These are phyloP conservation scores for Pseudocercospora crystallina DNA, from an alignment of 2,329 filamentous ascomycete species.

Conservation along the genomic window DNA sequence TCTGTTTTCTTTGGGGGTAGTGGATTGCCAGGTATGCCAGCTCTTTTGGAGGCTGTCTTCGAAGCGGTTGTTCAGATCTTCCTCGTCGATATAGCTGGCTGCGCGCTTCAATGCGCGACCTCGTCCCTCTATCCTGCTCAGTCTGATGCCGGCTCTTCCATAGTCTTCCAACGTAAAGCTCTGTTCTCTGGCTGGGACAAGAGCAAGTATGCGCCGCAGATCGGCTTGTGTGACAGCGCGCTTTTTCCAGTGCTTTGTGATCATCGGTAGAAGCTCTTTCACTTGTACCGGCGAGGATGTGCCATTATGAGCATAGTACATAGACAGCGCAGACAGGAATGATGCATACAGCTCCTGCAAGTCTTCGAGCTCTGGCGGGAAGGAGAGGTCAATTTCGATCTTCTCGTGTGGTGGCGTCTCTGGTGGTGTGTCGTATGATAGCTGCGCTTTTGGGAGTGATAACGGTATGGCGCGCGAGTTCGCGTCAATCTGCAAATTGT, in stretches of 20 bases:
- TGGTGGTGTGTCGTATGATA: conserved; percentile 35
- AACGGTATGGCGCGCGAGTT: conserved; percentile 23
- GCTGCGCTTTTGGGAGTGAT: conserved; percentile 18
- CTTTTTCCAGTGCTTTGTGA: conserved; percentile 47
- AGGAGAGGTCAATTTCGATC: conserved; percentile 19
- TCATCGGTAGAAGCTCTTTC: conserved; percentile 39
- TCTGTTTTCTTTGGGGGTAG: conserved; percentile 39
- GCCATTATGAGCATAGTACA: conserved; percentile 53
- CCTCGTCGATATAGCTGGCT: conserved; percentile 32
- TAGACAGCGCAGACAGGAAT: conserved; percentile 50
- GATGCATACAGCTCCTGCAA: conserved; percentile 48
- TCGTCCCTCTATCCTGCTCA: conserved; percentile 19
- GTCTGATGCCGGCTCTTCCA: conserved; percentile 32
- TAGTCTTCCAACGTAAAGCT: conserved; percentile 30
- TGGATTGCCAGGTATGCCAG: conserved; percentile 44
- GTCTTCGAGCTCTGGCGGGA: conserved; percentile 46
- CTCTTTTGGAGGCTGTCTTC: conserved; percentile 47
- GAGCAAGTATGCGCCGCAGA: conserved; percentile 46
- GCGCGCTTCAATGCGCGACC: conserved; percentile 22
- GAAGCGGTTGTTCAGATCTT: conserved; percentile 51
- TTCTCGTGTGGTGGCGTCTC: conserved; percentile 27
- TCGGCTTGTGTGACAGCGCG: conserved; percentile 48
- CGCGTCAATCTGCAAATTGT: conserved; percentile 33
- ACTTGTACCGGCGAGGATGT: conserved; percentile 46
- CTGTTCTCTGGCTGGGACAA: conserved; percentile 32